Conservation (phyloP, 2,329 filamentous ascomycete species). For the Cercospora nicotianae region DNA sequence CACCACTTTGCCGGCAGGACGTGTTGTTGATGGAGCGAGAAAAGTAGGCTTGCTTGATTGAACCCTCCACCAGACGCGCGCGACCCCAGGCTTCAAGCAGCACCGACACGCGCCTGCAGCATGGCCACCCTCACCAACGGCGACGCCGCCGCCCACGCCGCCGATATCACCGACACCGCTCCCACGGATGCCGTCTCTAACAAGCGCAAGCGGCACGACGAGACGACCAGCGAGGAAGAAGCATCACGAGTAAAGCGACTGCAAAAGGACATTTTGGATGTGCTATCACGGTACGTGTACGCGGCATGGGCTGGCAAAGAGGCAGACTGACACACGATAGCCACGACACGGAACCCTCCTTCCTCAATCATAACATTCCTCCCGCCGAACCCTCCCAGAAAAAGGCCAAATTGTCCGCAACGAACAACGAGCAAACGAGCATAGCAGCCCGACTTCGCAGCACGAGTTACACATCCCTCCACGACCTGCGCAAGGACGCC, state of each 20-base stretch:
- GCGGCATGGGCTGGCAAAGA: neutral
- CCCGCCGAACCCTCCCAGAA: slow-evolving; percentile 48
- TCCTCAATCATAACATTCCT: slow-evolving; percentile 44
- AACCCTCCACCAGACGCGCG: slow-evolving; percentile 12
- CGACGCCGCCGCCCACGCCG: slow-evolving; percentile 11
- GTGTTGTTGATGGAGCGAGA: slow-evolving; percentile 2
- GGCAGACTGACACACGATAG: slow-evolving; percentile 26
- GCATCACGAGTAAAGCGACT: slow-evolving; percentile 32
- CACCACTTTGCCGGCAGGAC: neutral
- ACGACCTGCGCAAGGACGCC: slow-evolving; percentile 47
- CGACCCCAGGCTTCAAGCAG: slow-evolving; percentile 10
- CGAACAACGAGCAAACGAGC: slow-evolving; percentile 33
- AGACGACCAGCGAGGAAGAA: slow-evolving; percentile 37
- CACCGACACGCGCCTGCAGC: slow-evolving; percentile 22
- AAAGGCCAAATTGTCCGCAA: slow-evolving; percentile 46
- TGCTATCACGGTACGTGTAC: slow-evolving; percentile 44
- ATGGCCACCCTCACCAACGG: slow-evolving; percentile 25
- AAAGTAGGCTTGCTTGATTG: slow-evolving; percentile 2
- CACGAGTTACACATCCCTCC: slow-evolving; percentile 44
- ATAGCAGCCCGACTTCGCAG: slow-evolving; percentile 44
- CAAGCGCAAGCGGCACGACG: slow-evolving; percentile 50
- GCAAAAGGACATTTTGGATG: slow-evolving; percentile 45
- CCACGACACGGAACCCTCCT: slow-evolving; percentile 48
- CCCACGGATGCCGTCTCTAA: slow-evolving; percentile 14
- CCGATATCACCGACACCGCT: slow-evolving; percentile 11